Evolutionary conservation across 306 rosid species (phyloP), one percentile per base, ranked within the genome.

Genomic region (Prunus mume): DNA sequence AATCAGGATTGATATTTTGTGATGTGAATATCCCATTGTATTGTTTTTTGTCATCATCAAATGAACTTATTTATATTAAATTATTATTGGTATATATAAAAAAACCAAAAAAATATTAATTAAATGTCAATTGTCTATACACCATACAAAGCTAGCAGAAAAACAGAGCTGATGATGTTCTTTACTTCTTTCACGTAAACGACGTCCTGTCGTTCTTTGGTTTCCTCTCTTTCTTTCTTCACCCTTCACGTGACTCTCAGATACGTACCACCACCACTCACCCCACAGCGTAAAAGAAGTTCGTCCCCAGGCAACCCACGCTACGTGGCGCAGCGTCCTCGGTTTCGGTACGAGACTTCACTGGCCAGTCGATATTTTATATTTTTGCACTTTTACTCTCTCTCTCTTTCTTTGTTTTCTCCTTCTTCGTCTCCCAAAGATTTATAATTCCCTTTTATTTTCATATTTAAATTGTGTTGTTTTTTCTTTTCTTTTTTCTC

Each of bases 301-400:
- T 60, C 13, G 46, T 62, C 47, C 50, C 49, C 27, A 19, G 3
- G 12, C 69, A n/a, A 34, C 15, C 57, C 45, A 5, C 46, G 14
- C 12, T 32, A 73, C 77, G 77, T 73, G 77, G 77, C 69, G 43
- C 3, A 28, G 9, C 77, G 28, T 18, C 69, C 77, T 19, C n/a
- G n/a, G 3, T 18, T 60, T 47, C 20, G 69, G 77, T 20, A 46
- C 17, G 14, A 19, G 69, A 38, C 32, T 22, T 25, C 43, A 38
- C 9, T 6, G 9, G 9, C 43, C 43, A 38, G 43, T 38, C 43
- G 43, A 38, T 38, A 38, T 32, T 47, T 22, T 51, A 19, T 17
- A 2, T 17, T 54, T 54, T 54, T 19, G 24, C 24, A 54, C 8
- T 17, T 19, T 51, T 3, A 28, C 74, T 5, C 25, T 4, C 4